phyloP scores from a whole-genome alignment of 768 basidiomycete species.

The Guyanaporus albipodus region DNA sequence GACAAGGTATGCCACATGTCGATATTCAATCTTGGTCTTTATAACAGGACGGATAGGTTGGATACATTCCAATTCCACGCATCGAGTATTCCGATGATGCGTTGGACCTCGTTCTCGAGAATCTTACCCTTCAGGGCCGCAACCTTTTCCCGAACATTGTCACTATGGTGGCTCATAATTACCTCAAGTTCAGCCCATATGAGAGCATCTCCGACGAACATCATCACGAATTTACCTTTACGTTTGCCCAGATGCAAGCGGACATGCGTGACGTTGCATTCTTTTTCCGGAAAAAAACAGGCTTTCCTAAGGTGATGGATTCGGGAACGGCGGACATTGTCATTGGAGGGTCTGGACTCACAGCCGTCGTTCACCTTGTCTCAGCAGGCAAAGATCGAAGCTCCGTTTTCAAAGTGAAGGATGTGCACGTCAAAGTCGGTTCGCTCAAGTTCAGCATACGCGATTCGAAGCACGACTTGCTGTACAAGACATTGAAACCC shows the following conservation, averaged over 20 bases:
- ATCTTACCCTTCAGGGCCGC: conserved; percentile 80
- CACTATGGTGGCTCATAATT: conserved; percentile 73
- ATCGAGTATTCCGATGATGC: conserved; percentile 89
- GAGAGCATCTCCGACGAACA: conserved; percentile 46
- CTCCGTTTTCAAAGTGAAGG: conserved; percentile 69
- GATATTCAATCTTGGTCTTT: neutral
- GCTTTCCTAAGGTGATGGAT: conserved; percentile 76
- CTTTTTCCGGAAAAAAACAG: conserved; percentile 82
- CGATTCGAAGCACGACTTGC: conserved; percentile 83
- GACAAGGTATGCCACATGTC: conserved; percentile 53
- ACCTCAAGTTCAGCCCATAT: conserved; percentile 83
- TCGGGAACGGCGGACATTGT: conserved; percentile 83
- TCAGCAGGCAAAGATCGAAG: conserved; percentile 58
- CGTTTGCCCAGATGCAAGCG: conserved; percentile 82
- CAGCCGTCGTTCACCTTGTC: conserved; percentile 58
- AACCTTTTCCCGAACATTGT: conserved; percentile 87
- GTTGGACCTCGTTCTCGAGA: conserved; percentile 90
- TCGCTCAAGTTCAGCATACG: conserved; percentile 87
- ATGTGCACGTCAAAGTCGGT: conserved; percentile 78
- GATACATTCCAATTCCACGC: conserved; percentile 86
- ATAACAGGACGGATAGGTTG: conserved; percentile 41
- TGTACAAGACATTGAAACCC: conserved; percentile 82
- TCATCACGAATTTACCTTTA: conserved; percentile 71
- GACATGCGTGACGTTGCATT: conserved; percentile 94
- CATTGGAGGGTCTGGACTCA: conserved; percentile 80